These are phyloP conservation scores for Phytophthora tentaculata DNA, from an alignment of 352 stramenopile species.

Conservation along the genomic window DNA sequence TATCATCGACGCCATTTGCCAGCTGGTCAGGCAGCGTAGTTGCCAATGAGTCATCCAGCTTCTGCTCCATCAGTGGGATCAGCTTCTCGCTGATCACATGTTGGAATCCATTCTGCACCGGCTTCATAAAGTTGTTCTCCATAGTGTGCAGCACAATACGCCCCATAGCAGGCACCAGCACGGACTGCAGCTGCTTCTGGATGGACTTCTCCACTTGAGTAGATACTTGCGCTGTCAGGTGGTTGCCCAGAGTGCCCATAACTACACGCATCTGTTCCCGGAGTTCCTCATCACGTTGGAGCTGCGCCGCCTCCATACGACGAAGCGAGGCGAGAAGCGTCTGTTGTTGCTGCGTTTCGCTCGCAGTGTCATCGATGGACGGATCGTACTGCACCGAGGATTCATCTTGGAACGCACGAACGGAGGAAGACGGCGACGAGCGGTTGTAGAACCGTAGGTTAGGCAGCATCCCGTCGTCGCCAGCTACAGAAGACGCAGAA, in stretches of 20 bases:
- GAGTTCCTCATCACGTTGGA: slow-evolving; percentile 71
- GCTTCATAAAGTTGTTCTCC: slow-evolving; percentile 91
- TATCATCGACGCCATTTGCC: slow-evolving; percentile 65
- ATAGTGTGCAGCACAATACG: slow-evolving; percentile 89
- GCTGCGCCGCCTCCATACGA: slow-evolving; percentile 74
- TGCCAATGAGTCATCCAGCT: slow-evolving; percentile 68
- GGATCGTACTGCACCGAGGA: slow-evolving; percentile 70
- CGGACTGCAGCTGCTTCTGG: slow-evolving; percentile 82
- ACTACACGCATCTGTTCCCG: slow-evolving; percentile 73
- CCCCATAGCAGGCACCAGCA: slow-evolving; percentile 84
- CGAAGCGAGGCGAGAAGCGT: slow-evolving; percentile 63
- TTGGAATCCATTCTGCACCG: slow-evolving; percentile 80
- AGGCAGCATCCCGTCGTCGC: slow-evolving; percentile 56
- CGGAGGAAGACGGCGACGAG: slow-evolving; percentile 81
- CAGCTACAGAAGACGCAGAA: slow-evolving; percentile 50
- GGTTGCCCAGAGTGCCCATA: slow-evolving; percentile 62
- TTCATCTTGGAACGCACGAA: slow-evolving; percentile 82
- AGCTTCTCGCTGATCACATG: slow-evolving; percentile 76
- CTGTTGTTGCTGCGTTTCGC: slow-evolving; percentile 63
- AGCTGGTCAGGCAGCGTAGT: slow-evolving; percentile 67
- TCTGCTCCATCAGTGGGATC: slow-evolving; percentile 76
- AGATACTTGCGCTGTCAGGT: slow-evolving; percentile 64
- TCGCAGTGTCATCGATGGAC: slow-evolving; percentile 71
- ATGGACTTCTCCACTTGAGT: slow-evolving; percentile 84
- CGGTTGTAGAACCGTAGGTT: slow-evolving; percentile 71